Evolutionary conservation across 208 protist genomes (phyloP).

Genomic region (Leishmania gerbilli): DNA sequence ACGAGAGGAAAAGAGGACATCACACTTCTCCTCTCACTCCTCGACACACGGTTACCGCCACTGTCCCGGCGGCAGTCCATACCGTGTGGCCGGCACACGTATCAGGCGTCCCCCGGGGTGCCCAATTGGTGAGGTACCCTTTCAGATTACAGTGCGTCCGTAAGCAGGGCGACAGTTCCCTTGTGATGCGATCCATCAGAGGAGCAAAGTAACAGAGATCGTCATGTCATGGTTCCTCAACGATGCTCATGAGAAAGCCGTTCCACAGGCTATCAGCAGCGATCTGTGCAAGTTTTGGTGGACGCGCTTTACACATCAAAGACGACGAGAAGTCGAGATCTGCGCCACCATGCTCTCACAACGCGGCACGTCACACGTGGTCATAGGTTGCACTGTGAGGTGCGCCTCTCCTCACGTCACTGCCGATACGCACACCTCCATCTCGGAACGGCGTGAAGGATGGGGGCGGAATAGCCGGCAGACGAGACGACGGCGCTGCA

Average conservation of each 20-base stretch:
- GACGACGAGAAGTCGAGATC: neutral
- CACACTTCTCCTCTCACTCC: neutral
- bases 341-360: neutral
- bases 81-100: neutral
- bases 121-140: neutral
- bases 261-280: neutral
- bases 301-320: neutral
- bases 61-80: neutral
- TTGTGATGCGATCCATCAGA: neutral
- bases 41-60: neutral
- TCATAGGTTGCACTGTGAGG: neutral
- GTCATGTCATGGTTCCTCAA: neutral
- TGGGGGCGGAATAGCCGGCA: conserved; percentile 2
- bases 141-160: neutral
- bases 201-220: neutral
- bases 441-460: conserved; percentile 16
- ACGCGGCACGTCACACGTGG: neutral
- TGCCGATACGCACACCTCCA: neutral
- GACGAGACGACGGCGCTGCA: neutral
- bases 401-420: neutral
- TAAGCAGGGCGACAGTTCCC: neutral
- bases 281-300: neutral
- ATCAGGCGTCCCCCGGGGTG: neutral
- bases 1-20: neutral
- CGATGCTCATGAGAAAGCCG: neutral